phyloP scores from a whole-genome alignment of 768 basidiomycete species.

The Mycena kentingensis region DNA sequence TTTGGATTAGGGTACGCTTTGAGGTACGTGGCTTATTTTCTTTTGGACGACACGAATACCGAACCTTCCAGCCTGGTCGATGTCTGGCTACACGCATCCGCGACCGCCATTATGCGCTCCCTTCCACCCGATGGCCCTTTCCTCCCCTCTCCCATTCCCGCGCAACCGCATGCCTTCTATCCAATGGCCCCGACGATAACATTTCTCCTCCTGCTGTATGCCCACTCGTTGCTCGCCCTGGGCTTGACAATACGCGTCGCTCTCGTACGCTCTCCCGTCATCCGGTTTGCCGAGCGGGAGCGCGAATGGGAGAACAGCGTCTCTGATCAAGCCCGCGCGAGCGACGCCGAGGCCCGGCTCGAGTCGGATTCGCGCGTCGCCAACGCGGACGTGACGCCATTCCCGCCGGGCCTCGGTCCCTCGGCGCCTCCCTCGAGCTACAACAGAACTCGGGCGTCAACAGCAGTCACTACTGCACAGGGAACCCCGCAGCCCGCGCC shows the following conservation, averaged over 20 bases:
- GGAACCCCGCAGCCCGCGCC: no score
- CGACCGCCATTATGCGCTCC: constrained; percentile 5
- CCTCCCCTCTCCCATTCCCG: background rate
- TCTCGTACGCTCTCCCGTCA: constrained; percentile 11
- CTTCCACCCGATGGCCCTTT: background rate
- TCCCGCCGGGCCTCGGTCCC: no score
- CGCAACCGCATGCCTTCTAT: constrained; percentile 10
- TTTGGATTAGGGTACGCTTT: constrained; percentile 9
- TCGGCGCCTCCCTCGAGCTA: no score
- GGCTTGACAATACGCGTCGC: constrained; percentile 10
- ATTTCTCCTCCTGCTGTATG: constrained; percentile 15
- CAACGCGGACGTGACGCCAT: no score
- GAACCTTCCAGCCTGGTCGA: constrained; percentile 6
- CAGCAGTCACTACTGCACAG: no score
- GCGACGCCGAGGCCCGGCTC: no score
- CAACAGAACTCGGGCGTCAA: no score
- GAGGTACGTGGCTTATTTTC: constrained; percentile 1
- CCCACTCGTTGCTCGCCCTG: constrained; percentile 11
- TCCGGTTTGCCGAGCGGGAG: background rate
- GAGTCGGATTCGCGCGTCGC: no score
- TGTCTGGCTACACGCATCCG: constrained; percentile 19
- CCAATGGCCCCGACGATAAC: constrained; percentile 15
- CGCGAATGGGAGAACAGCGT: background rate
- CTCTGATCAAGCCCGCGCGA: no score
- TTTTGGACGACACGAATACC: background rate